phyloP scores from a whole-genome alignment of 2,329 filamentous ascomycete genomes.

The Trichoderma simmonsii region DNA sequence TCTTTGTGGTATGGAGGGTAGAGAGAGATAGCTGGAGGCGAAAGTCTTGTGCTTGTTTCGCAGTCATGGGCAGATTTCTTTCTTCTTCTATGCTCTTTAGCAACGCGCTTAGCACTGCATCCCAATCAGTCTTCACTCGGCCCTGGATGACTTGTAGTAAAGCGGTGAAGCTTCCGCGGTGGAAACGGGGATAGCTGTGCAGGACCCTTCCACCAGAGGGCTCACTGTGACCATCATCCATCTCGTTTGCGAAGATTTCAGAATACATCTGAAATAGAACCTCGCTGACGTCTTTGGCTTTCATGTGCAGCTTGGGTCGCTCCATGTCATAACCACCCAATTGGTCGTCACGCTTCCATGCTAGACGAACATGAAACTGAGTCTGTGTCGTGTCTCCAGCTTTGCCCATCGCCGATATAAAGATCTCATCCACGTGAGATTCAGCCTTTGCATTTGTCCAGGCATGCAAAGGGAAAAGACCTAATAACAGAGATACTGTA shows the following conservation, averaged over 20 bases:
- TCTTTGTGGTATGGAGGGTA: conserved; percentile 18
- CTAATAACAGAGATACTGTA: conserved; percentile 49
- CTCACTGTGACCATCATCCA: not conserved
- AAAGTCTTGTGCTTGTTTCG: conserved; percentile 36
- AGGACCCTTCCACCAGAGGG: not conserved
- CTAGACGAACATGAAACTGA: conserved; percentile 31
- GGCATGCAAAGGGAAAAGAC: conserved; percentile 47
- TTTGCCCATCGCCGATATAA: conserved; percentile 18
- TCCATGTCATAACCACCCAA: conserved; percentile 26
- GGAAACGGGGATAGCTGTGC: conserved; percentile 31
- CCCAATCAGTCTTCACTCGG: conserved; percentile 36
- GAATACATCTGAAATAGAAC: conserved; percentile 43
- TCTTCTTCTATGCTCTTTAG: conserved; percentile 33
- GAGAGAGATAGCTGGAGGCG: conserved; percentile 36
- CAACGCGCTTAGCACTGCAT: conserved; percentile 29
- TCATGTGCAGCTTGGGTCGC: conserved; percentile 32
- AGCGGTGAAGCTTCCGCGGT: conserved; percentile 39
- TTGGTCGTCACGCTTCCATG: conserved; percentile 37
- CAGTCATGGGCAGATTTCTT: conserved; percentile 28
- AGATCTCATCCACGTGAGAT: conserved; percentile 40
- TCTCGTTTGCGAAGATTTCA: conserved; percentile 41
- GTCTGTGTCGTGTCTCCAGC: not conserved
- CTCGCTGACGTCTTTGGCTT: conserved; percentile 36
- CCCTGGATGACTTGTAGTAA: conserved; percentile 38
- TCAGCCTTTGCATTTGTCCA: conserved; percentile 47